Conservation (phyloP, 805 yeast genomes). For the Hanseniaspora thailandica region DNA sequence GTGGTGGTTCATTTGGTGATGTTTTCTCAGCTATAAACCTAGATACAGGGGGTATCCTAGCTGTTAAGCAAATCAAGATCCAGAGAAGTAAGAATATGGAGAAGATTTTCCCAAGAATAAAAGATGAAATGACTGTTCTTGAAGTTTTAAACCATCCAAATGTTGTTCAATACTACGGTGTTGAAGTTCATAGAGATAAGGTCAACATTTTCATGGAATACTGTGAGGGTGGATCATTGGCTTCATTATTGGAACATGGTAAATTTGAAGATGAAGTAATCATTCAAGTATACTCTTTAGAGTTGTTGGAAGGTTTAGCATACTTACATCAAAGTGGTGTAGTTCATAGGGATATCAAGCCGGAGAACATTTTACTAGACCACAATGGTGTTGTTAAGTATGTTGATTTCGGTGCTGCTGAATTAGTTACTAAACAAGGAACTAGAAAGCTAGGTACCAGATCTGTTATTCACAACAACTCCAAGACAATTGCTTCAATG, state of each 20-base stretch:
- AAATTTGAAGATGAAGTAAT: constrained; percentile 91
- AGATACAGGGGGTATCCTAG: constrained; percentile 92
- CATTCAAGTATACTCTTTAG: constrained; percentile 77
- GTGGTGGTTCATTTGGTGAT: constrained; percentile 92
- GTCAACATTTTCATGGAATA: constrained; percentile 95
- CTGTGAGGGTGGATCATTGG: constrained; percentile 91
- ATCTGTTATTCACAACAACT: constrained; percentile 22
- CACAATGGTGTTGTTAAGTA: constrained; percentile 87
- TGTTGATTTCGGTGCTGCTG: constrained; percentile 97
- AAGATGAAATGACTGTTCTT: constrained; percentile 91
- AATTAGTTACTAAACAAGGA: constrained; percentile 56
- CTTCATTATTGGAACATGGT: constrained; percentile 77
- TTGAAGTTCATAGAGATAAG: constrained; percentile 90
- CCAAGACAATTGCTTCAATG: constrained; percentile 17
- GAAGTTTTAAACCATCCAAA: constrained; percentile 94
- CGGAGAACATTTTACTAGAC: constrained; percentile 82
- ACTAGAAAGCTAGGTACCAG: constrained; percentile 30
- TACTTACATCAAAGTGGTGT: constrained; percentile 89
- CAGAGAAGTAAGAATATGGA: constrained; percentile 79
- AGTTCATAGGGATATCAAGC: constrained; percentile 94
- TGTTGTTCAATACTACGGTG: constrained; percentile 91
- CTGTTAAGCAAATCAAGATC: constrained; percentile 87
- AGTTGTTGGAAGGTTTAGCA: constrained; percentile 89
- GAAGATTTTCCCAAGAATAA: constrained; percentile 74
- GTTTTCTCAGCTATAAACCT: constrained; percentile 86